Base-by-base conservation (phyloP, 2,329 filamentous ascomycete genomes). In the Helotiales sp. region DNA sequence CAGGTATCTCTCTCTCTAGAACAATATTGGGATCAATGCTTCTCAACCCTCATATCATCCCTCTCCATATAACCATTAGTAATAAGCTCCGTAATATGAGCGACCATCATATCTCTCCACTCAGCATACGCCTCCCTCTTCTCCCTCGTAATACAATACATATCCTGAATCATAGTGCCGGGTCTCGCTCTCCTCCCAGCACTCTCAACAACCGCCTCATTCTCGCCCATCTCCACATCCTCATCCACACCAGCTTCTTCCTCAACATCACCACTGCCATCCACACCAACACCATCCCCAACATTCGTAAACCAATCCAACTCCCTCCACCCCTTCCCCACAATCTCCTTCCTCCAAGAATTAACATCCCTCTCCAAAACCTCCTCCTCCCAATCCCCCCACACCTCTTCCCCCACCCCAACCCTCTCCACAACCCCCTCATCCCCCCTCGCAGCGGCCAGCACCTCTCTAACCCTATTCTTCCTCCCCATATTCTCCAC, bases 111-210 rank as follows among this genome's bases (percentile, higher is more conserved):
- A 4, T 83, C 81, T 77, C 89, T 89, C 92, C 92, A 96, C 20
- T 76, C 77, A 52, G 77, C 80, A 75, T 89, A 93, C 11, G 90
- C 87, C 47, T 81, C 81, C 72, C 84, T 83, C 71, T 87, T 87
- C 68, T 84, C 81, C 58, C 89, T 87, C 69, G 88, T 89, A 72
- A 94, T 78, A 74, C 89, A 92, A 74, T 93, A 90, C 73, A 91
- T 89, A 55, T 86, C 85, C 77, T 93, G 91, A 72, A 94, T 87
- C 91, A 93, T 93, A 2, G 89, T 91, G 8, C 72, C 70, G 15
- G 73, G 17, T 8, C 67, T 72, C 15, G 47, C 32, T 32, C 63
- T 32, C 28, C 63, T 65, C 68, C 71, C 61, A 69, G 70, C 63
- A 70, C 58, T 72, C 61, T 64, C 67, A 63, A 55, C 20, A 20